Evolutionary conservation across 2,329 filamentous ascomycete species (phyloP), one percentile per base, ranked within the genome.

Genomic region (Neofusicoccum sp.): DNA sequence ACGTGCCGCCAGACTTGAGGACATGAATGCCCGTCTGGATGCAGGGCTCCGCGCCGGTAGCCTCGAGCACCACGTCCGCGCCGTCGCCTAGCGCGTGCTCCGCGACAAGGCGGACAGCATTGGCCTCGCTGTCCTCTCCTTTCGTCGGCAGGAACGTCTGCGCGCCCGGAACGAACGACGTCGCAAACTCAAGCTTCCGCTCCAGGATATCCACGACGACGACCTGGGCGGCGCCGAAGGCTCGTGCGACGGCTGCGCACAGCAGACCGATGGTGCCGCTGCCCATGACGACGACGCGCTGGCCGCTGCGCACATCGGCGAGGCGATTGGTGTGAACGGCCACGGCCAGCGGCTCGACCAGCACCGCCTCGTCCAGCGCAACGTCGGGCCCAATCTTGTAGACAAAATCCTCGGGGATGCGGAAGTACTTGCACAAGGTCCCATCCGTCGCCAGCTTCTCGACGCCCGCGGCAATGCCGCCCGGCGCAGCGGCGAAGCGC

Each of bases 401-500:
- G 45, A 61, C 64, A 30, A 60, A 65, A 6, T 65, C 62, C 7
- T 51, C 62, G 9, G 63, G 62, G 30, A 64, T 45, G 31, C 51
- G 40, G 40, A 61, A 65, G 49, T 48, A 64, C 20, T 28, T 62
- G 30, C 48, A 40, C 24, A 65, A 53, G 16, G 62, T 56, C 16
- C 59, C 59, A 49, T 66, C 6, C 16, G 41, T 47, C 3, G 36
- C 38, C 26, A 43, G 12, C 16, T 51, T 49, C 16, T 38, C 48
- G 12, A 31, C 48, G 31, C 47, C 47, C 8, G 14, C 26, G 8
- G 38, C 28, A n/a, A 43, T 14, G 33, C 49, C 41, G 31, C 59
- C 48, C 16, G 92, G 92, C 9, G 91, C 96, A 1, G 92, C 91
- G 33, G 92, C 91, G 70, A 96, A 96, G 33, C 77, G 78, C 90